phyloP scores from a whole-genome alignment of 139 green algal species.

The Astrephomene gubernaculifera region DNA sequence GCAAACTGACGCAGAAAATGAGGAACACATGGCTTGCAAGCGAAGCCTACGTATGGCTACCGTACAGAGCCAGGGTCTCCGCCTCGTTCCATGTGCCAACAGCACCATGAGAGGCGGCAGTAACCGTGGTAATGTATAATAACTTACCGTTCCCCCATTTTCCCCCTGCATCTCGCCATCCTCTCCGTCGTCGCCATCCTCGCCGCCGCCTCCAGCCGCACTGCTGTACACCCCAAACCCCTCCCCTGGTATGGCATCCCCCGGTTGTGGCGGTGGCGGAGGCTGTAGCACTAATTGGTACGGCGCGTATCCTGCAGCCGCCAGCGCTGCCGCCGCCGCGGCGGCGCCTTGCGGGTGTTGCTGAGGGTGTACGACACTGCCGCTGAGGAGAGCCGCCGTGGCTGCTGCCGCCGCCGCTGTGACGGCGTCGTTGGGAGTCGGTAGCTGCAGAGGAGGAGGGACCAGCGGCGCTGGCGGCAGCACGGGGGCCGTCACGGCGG shows the following conservation, averaged over 20 bases:
- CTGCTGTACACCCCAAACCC: slow-evolving; percentile 1
- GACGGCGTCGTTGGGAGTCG: neutral
- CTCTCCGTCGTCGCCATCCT: slow-evolving; percentile 16
- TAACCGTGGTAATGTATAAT: no score
- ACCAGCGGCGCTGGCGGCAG: neutral
- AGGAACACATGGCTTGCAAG: no score
- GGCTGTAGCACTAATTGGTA: no score
- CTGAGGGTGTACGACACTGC: no score
- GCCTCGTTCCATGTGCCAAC: no score
- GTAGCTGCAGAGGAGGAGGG: neutral
- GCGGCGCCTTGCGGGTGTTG: neutral
- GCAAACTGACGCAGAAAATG: no score
- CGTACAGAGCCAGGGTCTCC: no score
- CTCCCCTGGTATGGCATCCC: neutral
- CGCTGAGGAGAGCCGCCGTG: neutral
- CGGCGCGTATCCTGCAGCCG: neutral
- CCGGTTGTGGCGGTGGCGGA: neutral
- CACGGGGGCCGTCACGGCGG: neutral
- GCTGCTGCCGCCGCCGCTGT: neutral
- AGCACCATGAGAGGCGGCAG: no score
- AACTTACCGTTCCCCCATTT: no score
- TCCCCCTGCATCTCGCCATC: neutral
- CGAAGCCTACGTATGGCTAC: no score
- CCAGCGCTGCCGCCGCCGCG: slow-evolving; percentile 5
- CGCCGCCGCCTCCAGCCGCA: neutral